Base-by-base conservation (phyloP, 805 yeast genomes). In the Schwanniomyces occidentalis region DNA sequence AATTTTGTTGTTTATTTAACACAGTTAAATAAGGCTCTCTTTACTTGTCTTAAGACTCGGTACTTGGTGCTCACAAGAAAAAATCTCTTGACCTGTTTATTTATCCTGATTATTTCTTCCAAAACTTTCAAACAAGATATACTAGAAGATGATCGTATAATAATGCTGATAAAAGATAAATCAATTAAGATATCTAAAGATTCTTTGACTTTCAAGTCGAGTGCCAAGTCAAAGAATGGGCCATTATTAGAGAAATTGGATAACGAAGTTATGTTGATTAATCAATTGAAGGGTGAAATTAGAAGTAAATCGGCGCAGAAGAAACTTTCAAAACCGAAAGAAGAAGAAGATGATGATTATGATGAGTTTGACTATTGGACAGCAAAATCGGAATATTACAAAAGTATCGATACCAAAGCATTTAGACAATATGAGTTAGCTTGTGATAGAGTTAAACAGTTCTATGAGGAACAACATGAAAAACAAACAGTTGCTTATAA, bases 401-500 rank as follows among this genome's bases (percentile, higher is more conserved):
- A 56, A 34, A 49, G 51, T 19, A 55, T 63, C 16, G 73, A 68
- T 36, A 45, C 62, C 17, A 65, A 68, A 38, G 46, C 71, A 20
- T 82, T 77, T 46, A 58, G 89, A 29, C 85, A 80, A 46, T 82
- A 81, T 48, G 85, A 80, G 44, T 61, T 80, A 26, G 87, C 87
- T 0, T 76, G 80, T 50, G 83, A 78, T 45, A 61, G 86, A 39
- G 88, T 82, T 27, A 79, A 78, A 45, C 69, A 65, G 33, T 82
- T 82, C 48, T 82, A 82, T 54, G 71, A 67, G 45, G 85, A 80
- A 41, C 89, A 82, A 48, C 89, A 82, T 49, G 75, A 69, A 38
- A 72, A 72, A 43, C 88, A 82, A 56, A 81, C 88, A 0, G 85
- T 82, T 23, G 85, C 85, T 0, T 82, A 78, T 52, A 82, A 82